Base-by-base conservation (phyloP, 345 rosid genomes). In the Pugionium dolabratum region DNA sequence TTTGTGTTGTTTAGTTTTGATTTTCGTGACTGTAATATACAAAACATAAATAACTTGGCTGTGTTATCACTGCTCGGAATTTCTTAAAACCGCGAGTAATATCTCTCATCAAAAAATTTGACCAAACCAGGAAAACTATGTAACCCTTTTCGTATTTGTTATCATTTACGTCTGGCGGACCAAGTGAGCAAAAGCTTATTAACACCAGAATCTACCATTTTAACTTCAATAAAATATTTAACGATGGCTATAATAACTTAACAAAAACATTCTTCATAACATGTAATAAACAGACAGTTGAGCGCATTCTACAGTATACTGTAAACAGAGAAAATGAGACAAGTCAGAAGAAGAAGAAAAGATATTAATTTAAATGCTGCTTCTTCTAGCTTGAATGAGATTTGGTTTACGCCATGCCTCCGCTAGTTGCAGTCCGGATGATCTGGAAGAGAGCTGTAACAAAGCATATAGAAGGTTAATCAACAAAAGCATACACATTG, bases 361-460 rank as follows among this genome's bases (percentile, higher is more conserved):
- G 18, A 18, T 4, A 32, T 56, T 4, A 39, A 64, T 5, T 28
- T 37, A 2, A 5, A n/a, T 34, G 56, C 11, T 5, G 43, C 45
- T 41, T 72, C 70, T 31, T 59, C 57, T 32, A 37, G 62, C 49
- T 73, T 59, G 43, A 44, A 30, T 51, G 36, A 0, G 29, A 45
- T 39, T 41, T 4, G 7, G 28, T 25, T 79, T 77, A 85, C 1
- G 88, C 86, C 88, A 75, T 76, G 71, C 90, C 87, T 61, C 85
- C 83, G 25, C 85, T 82, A 18, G 96, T 81, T 25, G 96, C 95
- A 1, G 92, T 88, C 83, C 97, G 82, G 80, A 88, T 90, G 66
- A 94, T 90, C 86, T 94, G 96, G 83, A 94, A 94, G 6, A 94
- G 86, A 71, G 96, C 97, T 86, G 98, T 66, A 62, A 30, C 62